Conservation (phyloP, 176 grass and related monocot genomes). For the Stipa capillata region DNA sequence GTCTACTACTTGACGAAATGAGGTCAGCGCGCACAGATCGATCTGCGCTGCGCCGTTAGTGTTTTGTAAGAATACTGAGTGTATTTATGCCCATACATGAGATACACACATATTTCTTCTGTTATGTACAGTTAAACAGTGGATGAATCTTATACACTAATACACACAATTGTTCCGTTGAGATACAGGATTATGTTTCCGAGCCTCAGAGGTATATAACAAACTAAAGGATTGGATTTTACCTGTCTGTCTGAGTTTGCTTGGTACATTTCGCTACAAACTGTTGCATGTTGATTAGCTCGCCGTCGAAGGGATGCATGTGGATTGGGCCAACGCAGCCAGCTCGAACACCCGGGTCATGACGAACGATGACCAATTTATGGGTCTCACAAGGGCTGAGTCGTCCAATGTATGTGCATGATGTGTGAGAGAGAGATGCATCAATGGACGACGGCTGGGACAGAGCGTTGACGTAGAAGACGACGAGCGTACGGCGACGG, state of each 20-base stretch:
- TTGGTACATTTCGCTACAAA: background rate
- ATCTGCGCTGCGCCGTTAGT: background rate
- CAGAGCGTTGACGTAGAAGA: background rate
- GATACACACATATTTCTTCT: no score
- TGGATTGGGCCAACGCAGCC: background rate
- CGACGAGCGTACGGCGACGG: no score
- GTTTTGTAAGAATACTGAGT: background rate
- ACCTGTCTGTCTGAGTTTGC: background rate
- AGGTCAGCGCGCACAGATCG: background rate
- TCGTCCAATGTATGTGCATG: background rate
- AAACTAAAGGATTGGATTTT: background rate
- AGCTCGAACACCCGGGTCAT: background rate
- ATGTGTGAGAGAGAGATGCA: background rate
- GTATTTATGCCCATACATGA: background rate
- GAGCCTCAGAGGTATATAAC: no score
- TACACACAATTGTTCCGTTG: background rate
- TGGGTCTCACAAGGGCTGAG: background rate
- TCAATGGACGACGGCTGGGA: background rate
- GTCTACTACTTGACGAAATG: slow-evolving; percentile 22
- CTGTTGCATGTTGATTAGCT: background rate
- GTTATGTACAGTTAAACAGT: background rate
- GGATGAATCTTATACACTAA: background rate
- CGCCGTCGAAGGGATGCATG: background rate
- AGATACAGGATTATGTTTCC: background rate
- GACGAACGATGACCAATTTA: background rate